A percentile compares a stretch with the other conserved stretches of the same genome.
Conservation (phyloP, 352 stramenopile genomes). For the Pythium dissimile region DNA sequence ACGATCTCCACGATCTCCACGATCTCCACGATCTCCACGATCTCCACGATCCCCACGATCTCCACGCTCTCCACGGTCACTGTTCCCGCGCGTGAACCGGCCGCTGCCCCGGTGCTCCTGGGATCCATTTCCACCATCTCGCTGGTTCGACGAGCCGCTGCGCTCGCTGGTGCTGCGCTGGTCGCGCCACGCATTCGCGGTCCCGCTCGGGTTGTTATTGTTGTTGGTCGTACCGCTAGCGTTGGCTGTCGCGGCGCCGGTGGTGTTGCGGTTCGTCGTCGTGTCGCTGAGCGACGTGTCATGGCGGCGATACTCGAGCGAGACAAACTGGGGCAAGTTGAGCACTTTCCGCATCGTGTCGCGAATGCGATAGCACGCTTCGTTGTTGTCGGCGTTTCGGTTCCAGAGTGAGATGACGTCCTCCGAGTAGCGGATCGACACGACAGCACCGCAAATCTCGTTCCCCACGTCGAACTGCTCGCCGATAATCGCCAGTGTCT, state of each 20-base stretch:
- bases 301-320: conserved; percentile 91
- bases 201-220: conserved; percentile 1
- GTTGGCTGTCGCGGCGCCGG: conserved; percentile 19
- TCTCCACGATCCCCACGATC: conserved; percentile 16
- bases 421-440: conserved; percentile 91
- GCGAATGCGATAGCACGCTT: conserved; percentile 81
- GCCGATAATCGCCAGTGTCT: conserved; percentile 89
- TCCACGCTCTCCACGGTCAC: conserved; percentile 15
- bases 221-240: conserved; percentile 18
- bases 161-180: conserved; percentile 18
- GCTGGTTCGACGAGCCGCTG: conserved; percentile 9
- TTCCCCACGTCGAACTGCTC: conserved; percentile 94
- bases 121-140: conserved; percentile 2
- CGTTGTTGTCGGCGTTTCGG: conserved; percentile 91
- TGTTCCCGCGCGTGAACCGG: conserved; percentile 32
- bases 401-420: conserved; percentile 95
- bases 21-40: conserved; percentile 7
- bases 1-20: conserved; percentile 14
- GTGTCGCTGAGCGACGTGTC: conserved; percentile 83
- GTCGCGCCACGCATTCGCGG: conserved; percentile 10
- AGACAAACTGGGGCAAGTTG: conserved; percentile 89
- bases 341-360: conserved; percentile 89
- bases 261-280: conserved; percentile 72
- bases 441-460: conserved; percentile 90
- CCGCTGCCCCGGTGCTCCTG: conserved; percentile 22